A percentile compares a stretch with the other conserved stretches of the same genome.
Conservation (phyloP, 305 asterid genomes). For the Fraxinus dipetala region DNA sequence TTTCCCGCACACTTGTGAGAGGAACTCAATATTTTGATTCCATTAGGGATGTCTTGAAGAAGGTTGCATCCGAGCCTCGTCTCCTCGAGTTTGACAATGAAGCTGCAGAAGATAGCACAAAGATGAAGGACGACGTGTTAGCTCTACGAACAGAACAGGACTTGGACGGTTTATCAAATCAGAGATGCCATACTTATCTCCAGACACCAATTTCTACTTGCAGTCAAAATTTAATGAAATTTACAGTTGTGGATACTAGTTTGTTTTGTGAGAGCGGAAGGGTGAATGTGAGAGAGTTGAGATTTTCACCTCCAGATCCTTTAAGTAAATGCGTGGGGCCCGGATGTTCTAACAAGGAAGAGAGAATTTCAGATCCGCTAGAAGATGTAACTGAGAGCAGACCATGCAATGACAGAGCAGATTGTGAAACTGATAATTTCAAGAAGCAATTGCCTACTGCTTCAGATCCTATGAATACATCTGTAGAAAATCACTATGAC, state of each 20-base stretch:
- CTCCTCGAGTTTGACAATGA: slow-evolving; percentile 52
- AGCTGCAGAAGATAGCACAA: slow-evolving; percentile 30
- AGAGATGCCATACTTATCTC: slow-evolving; percentile 48
- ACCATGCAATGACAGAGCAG: neutral
- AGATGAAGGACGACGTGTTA: slow-evolving; percentile 12
- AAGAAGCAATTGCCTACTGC: neutral
- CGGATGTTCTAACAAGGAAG: slow-evolving; percentile 13
- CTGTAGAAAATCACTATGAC: neutral
- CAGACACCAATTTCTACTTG: slow-evolving; percentile 69
- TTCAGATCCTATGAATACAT: neutral
- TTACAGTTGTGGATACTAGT: slow-evolving; percentile 71
- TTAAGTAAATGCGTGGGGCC: slow-evolving; percentile 17
- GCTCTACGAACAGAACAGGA: neutral
- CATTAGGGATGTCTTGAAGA: slow-evolving; percentile 58
- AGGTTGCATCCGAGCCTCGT: slow-evolving; percentile 66
- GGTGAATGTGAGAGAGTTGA: slow-evolving; percentile 48
- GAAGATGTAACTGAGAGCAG: neutral
- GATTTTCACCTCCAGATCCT: slow-evolving; percentile 2
- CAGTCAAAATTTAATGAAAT: slow-evolving; percentile 33
- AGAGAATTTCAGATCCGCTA: neutral
- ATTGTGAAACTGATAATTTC: slow-evolving; percentile 17
- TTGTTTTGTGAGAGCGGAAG: slow-evolving; percentile 24
- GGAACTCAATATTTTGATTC: slow-evolving; percentile 73
- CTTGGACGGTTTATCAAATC: slow-evolving; percentile 13
- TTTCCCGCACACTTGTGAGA: slow-evolving; percentile 54